These are phyloP conservation scores for Kwoniella pini DNA, from an alignment of 768 basidiomycete genomes.

Conservation along the genomic window DNA sequence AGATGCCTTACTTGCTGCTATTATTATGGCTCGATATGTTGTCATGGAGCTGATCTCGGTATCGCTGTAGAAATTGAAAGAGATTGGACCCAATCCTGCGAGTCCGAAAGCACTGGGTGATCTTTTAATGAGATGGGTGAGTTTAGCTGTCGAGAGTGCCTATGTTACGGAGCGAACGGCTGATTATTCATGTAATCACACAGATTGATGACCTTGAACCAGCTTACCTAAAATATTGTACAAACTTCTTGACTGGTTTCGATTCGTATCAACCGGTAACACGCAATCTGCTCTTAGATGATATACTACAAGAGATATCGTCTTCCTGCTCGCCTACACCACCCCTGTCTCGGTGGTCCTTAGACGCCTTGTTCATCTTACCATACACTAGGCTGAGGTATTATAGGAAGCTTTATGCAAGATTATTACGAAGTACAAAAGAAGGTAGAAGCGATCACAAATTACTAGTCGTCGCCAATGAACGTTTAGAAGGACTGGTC, in stretches of 20 bases:
- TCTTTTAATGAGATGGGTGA: constrained; percentile 93
- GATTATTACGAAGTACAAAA: constrained; percentile 79
- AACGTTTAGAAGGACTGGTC: constrained; percentile 75
- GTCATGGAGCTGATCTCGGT: neutral
- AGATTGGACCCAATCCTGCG: constrained; percentile 87
- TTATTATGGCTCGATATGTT: neutral
- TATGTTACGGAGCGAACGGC: no score
- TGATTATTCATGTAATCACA: neutral
- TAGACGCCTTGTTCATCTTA: constrained; percentile 83
- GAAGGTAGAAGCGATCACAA: constrained; percentile 84
- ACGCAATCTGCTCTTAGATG: constrained; percentile 69
- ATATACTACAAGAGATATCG: constrained; percentile 71
- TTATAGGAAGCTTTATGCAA: constrained; percentile 85
- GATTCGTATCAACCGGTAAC: constrained; percentile 80
- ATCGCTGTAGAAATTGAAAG: constrained; percentile 75
- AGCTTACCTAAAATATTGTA: constrained; percentile 80
- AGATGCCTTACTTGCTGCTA: neutral
- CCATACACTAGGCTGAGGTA: constrained; percentile 83
- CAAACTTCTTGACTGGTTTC: constrained; percentile 72
- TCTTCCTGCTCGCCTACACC: constrained; percentile 64
- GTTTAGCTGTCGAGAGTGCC: no score
- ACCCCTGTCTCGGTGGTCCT: constrained; percentile 63
- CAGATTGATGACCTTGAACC: constrained; percentile 88
- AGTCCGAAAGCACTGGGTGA: constrained; percentile 93
- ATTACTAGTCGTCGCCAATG: constrained; percentile 74